Percentiles rank a stretch among this genome's conserved stretches.
Evolutionary conservation across 2,329 filamentous ascomycete species (phyloP).

Genomic region (Neurospora crassa): DNA sequence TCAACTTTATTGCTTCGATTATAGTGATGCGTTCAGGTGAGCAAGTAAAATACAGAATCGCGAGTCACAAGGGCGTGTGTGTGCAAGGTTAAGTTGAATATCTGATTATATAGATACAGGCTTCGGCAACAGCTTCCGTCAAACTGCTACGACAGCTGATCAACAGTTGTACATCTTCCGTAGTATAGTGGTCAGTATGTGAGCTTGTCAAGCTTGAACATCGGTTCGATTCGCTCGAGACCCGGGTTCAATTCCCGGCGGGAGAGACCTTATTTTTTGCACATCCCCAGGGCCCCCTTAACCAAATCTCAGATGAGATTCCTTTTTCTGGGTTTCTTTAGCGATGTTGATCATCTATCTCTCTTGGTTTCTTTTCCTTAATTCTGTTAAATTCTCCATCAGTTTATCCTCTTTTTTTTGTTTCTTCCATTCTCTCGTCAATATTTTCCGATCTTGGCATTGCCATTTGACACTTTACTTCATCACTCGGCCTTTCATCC

Average conservation of each 20-base stretch:
- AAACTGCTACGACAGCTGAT: background rate
- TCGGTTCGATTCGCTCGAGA: background rate
- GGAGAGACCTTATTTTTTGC: background rate
- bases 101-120: background rate
- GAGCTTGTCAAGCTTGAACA: too few species aligned
- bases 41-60: background rate
- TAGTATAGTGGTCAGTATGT: too few species aligned
- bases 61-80: background rate
- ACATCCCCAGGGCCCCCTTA: background rate
- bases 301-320: background rate
- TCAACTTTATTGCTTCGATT: background rate
- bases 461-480: background rate
- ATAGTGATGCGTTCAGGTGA: background rate
- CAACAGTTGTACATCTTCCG: background rate
- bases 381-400: background rate
- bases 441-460: background rate
- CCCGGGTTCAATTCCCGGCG: background rate
- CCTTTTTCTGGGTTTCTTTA: background rate
- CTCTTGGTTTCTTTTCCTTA: background rate
- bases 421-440: background rate
- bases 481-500: background rate
- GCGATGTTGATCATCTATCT: background rate
- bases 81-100: fast-evolving
- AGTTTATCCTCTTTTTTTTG: background rate
- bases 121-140: fast-evolving